A percentile compares a stretch with the other conserved stretches of the same genome.
Evolutionary conservation across 2,329 filamentous ascomycete species (phyloP).

Genomic region (Phialophora macrospora): DNA sequence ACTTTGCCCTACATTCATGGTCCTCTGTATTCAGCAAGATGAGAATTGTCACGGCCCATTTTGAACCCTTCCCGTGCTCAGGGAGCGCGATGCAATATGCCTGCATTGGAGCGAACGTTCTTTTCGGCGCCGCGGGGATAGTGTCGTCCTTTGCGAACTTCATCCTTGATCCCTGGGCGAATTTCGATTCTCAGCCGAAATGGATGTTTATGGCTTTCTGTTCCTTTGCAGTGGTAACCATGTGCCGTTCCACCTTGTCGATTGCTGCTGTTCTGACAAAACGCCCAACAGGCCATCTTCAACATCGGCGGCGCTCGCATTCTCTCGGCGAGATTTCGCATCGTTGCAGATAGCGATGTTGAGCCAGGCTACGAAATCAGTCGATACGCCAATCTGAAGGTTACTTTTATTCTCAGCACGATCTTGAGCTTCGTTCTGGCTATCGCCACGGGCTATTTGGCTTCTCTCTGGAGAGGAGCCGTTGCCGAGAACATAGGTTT

Average conservation of each 20-base stretch:
- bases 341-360: slow-evolving; percentile 4
- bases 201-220: slow-evolving; percentile 9
- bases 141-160: background rate
- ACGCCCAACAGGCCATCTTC: background rate
- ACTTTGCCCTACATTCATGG: background rate
- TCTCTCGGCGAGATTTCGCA: slow-evolving; percentile 5
- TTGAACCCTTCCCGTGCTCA: slow-evolving; percentile 3
- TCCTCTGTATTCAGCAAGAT: background rate
- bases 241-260: background rate
- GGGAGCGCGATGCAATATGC: slow-evolving; percentile 6
- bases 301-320: background rate
- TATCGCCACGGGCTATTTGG: background rate
- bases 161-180: background rate
- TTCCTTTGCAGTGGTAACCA: slow-evolving; percentile 6
- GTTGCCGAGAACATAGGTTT: background rate
- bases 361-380: slow-evolving; percentile 11
- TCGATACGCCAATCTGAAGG: background rate
- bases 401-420: slow-evolving; percentile 1
- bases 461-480: background rate
- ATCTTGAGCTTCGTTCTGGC: slow-evolving; percentile 1
- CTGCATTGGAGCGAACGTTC: background rate
- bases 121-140: slow-evolving; percentile 1
- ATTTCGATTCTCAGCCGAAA: slow-evolving; percentile 8
- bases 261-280: background rate
- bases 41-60: background rate